These are phyloP conservation scores for Tremella yokohamensis DNA, from an alignment of 768 basidiomycete genomes.

Conservation along the genomic window DNA sequence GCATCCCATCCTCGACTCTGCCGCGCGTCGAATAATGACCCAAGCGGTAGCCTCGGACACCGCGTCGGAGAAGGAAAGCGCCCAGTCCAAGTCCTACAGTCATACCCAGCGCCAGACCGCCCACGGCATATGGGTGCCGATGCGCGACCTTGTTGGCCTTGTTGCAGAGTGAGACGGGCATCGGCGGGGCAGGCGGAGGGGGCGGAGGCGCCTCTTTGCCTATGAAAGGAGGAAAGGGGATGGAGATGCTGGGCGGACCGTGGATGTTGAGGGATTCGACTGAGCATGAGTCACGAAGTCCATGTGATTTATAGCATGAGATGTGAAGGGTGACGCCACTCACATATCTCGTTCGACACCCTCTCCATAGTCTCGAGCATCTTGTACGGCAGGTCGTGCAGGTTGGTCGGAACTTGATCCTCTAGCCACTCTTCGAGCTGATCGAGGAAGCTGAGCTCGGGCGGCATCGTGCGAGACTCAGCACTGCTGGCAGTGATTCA, in stretches of 20 bases:
- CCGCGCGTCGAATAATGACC: conserved; percentile 16
- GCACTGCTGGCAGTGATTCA: not conserved
- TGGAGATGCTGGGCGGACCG: conserved; percentile 42
- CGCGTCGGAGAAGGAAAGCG: not conserved
- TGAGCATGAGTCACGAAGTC: conserved; percentile 6
- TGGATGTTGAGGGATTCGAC: conserved; percentile 48
- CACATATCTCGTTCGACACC: conserved; percentile 45
- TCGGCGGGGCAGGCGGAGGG: conserved; percentile 29
- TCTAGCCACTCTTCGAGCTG: conserved; percentile 48
- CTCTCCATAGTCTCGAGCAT: conserved; percentile 45
- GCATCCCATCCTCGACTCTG: conserved; percentile 33
- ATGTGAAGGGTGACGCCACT: conserved; percentile 6
- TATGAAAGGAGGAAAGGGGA: conserved; percentile 46
- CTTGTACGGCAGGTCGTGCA: conserved; percentile 45
- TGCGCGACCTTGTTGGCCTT: conserved; percentile 22
- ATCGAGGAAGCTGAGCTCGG: conserved; percentile 36
- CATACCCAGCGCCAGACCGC: conserved; percentile 23
- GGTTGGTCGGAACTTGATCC: conserved; percentile 40
- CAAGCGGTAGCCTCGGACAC: not conserved
- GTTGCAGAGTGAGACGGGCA: conserved; percentile 9
- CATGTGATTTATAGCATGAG: not conserved
- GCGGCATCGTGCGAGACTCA: conserved; percentile 22
- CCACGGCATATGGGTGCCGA: conserved; percentile 34
- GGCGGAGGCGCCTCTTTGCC: conserved; percentile 35
- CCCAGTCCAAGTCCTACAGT: conserved; percentile 37